Evolutionary conservation across 2,329 filamentous ascomycete species (phyloP).

Genomic region (Westerdykella ornata): DNA sequence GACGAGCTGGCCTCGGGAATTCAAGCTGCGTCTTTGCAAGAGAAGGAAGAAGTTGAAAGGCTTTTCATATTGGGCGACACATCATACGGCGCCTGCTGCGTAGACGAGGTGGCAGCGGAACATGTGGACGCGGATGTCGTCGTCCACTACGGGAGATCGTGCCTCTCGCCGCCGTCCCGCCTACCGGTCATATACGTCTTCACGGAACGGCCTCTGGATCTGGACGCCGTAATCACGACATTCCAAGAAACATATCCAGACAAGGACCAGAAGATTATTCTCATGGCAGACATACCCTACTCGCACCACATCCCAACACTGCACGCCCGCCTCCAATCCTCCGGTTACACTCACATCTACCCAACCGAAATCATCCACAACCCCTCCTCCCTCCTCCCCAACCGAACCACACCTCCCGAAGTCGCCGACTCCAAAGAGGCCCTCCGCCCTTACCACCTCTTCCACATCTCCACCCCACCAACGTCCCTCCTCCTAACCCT

Average conservation of each 20-base stretch:
- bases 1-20: conserved; percentile 15
- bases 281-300: conserved; percentile 89
- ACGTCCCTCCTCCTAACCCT: conserved; percentile 80
- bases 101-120: conserved; percentile 93
- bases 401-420: conserved; percentile 60
- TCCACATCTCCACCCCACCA: conserved; percentile 77
- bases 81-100: conserved; percentile 93
- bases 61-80: conserved; percentile 90
- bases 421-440: conserved; percentile 41
- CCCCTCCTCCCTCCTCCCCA: conserved; percentile 74
- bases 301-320: conserved; percentile 63
- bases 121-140: conserved; percentile 86
- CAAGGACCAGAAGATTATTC: conserved; percentile 57
- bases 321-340: conserved; percentile 46
- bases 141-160: conserved; percentile 89
- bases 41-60: conserved; percentile 34
- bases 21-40: conserved; percentile 10
- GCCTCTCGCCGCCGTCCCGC: conserved; percentile 80
- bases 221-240: conserved; percentile 50
- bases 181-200: conserved; percentile 88
- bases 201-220: conserved; percentile 63
- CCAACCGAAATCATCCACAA: conserved; percentile 68
- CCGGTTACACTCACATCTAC: conserved; percentile 65
- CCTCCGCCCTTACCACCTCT: conserved; percentile 65
- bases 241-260: conserved; percentile 66